Base-by-base conservation (phyloP, 805 yeast species). In the Lachancea thermotolerans region DNA sequence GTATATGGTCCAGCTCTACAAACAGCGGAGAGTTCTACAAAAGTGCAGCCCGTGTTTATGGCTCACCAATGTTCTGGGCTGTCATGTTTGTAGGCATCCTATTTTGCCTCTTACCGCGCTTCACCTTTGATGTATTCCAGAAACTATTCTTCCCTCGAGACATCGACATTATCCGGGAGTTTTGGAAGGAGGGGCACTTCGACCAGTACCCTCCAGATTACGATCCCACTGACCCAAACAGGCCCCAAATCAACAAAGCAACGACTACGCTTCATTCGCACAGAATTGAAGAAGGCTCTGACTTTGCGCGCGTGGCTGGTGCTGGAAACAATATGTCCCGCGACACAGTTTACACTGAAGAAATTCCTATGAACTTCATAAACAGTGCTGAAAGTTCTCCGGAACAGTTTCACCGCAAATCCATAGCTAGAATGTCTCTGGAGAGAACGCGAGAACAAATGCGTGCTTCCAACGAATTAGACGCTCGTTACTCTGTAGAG, bases 161-260 rank as follows among this genome's bases (percentile, higher is more conserved):
- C 63, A 66, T 81, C 48, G 91, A 85, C 55, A 80, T 85, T 50
- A 73, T 85, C 44, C 68, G 93, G 56, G 93, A 85, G 63, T 75
- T 85, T 64, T 81, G 78, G 53, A 64, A 64, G 21, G 69, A 73
- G 44, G 93, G 93, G 39, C 84, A 81, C 53, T 85, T 75, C 55
- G 79, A 70, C 47, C 78, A 73, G 32, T 84, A 80, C 58, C 89
- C 89, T 10, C 66, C 60, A 10, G 73, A 76, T 44, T 85, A 82
- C 59, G 95, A 85, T 60, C 95, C 95, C 37, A 84, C 95, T 2
- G 90, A 84, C 63, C 87, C 90, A 28, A 66, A 80, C 49, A 72
- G 85, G 53, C 71, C 69, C 12, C 73, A 72, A 49, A 67, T 82
- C 28, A 69, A 78, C 35, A 67, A 73, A 40, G 74, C 77, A 55